Percentiles rank a stretch among this genome's conserved stretches.
Conservation (phyloP, 257 asterid species). For the Solanum stenotomum region DNA sequence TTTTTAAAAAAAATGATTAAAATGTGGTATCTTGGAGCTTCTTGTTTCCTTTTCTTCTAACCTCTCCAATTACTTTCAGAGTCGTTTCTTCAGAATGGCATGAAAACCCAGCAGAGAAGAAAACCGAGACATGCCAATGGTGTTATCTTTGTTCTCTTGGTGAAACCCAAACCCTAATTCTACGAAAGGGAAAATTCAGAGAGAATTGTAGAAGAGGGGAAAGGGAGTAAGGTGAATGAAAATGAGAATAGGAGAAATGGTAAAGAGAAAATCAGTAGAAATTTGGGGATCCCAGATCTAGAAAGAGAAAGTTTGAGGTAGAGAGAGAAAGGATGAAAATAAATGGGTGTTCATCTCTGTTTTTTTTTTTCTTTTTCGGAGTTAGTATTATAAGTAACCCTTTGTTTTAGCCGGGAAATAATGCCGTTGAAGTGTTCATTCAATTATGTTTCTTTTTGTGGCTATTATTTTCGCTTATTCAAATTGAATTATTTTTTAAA, state of each 20-base stretch:
- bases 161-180: constrained; percentile 30
- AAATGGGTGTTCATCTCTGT: neutral
- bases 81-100: constrained; percentile 2
- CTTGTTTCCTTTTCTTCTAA: neutral
- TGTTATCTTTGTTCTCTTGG: neutral
- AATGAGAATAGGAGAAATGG: neutral
- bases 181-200: neutral
- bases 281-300: constrained; percentile 7
- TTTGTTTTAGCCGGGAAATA: constrained; percentile 28
- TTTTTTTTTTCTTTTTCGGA: neutral
- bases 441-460: neutral
- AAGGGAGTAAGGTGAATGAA: neutral
- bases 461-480: neutral
- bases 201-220: neutral
- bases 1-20: neutral
- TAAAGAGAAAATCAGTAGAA: neutral
- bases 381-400: neutral
- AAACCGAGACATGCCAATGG: neutral
- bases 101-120: neutral
- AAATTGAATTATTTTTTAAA: neutral
- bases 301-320: neutral
- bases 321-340: neutral
- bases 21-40: neutral
- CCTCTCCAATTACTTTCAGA: neutral
- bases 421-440: constrained; percentile 34